Evolutionary conservation across 257 asterid genomes (phyloP), one percentile per base, ranked within the genome.

Genomic region (Rauvolfia tetraphylla): DNA sequence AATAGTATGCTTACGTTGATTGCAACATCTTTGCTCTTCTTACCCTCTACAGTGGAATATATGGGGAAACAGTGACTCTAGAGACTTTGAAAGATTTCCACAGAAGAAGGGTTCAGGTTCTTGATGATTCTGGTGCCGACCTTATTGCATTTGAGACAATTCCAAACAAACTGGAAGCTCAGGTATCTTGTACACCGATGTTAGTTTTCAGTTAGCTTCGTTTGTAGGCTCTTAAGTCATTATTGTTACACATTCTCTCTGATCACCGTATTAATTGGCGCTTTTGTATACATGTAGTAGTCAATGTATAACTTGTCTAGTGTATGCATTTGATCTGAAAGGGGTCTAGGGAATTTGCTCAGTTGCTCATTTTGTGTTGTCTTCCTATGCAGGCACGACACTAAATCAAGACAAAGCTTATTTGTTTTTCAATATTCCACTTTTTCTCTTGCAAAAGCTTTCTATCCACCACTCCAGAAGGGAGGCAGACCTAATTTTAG

Each of bases 111-210:
- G 89, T 93, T 72, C 90, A 89, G 75, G 90, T 93, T 79, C 82
- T 93, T 79, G 96, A 96, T n/a, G 84, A 84, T 6, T 85, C 96
- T 0, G 96, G 93, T 13, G 91, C 98, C 18, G 96, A 93, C 46
- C 69, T 93, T 77, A 89, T 91, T 31, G 98, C 97, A 20, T 93
- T 93, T 36, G 98, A 93, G 89, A 93, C 98, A 7, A 93, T 89
- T 79, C 98, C 97, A 0, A 93, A 91, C 76, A 91, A 85, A 54
- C 57, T 90, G 13, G 97, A 93, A 86, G 96, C 98, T 61, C 54
- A 80, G 95, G 98, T 91, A 87, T 62, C 25, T 44, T 18, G 20
- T 59, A 8, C 7, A 41, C 17, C 33, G 27, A 67, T 22, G 36
- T 71, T 48, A 33, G n/a, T 71, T 17, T 27, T 31, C 14, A 33